Evolutionary conservation across 2,329 filamentous ascomycete genomes (phyloP).

Genomic region (Blastomyces emzantsi): DNA sequence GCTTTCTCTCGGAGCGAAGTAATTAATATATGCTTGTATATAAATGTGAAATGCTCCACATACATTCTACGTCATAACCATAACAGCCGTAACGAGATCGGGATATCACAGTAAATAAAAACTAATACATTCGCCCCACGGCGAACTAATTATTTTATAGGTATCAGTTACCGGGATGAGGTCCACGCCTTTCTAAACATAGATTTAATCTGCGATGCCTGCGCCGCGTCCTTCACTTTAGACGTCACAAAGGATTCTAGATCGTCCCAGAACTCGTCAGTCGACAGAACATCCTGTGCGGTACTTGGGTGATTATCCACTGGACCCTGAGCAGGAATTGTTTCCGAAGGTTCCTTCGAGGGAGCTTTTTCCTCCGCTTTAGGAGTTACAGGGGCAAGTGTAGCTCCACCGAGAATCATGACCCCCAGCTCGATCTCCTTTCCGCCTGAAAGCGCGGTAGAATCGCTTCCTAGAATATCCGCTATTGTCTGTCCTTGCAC

Average conservation of each 20-base stretch:
- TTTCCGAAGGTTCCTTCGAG: slow-evolving; percentile 18
- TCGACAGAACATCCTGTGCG: slow-evolving; percentile 49
- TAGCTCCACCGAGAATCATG: slow-evolving; percentile 74
- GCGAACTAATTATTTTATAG: neutral
- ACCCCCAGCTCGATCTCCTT: slow-evolving; percentile 64
- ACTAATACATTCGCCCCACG: neutral
- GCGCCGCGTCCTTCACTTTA: slow-evolving; percentile 60
- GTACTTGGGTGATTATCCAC: slow-evolving; percentile 10
- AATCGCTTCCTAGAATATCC: slow-evolving; percentile 57
- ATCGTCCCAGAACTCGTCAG: slow-evolving; percentile 77
- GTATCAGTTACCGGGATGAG: slow-evolving; percentile 11
- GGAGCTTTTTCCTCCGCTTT: slow-evolving; percentile 10
- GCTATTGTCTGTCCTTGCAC: slow-evolving; percentile 67
- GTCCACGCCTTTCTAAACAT: slow-evolving; percentile 67
- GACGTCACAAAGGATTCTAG: slow-evolving; percentile 71
- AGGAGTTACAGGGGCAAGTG: slow-evolving; percentile 25
- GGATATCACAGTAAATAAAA: neutral
- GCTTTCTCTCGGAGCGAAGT: neutral
- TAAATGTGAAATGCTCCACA: neutral
- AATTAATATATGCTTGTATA: neutral
- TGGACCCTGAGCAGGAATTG: slow-evolving; percentile 32
- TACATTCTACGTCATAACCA: neutral
- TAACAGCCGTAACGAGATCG: neutral
- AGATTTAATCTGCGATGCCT: slow-evolving; percentile 54
- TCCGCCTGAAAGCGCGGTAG: slow-evolving; percentile 32